A percentile compares a stretch with the other conserved stretches of the same genome.
Conservation (phyloP, 768 basidiomycete species). For the Hypholoma sublateritium region DNA sequence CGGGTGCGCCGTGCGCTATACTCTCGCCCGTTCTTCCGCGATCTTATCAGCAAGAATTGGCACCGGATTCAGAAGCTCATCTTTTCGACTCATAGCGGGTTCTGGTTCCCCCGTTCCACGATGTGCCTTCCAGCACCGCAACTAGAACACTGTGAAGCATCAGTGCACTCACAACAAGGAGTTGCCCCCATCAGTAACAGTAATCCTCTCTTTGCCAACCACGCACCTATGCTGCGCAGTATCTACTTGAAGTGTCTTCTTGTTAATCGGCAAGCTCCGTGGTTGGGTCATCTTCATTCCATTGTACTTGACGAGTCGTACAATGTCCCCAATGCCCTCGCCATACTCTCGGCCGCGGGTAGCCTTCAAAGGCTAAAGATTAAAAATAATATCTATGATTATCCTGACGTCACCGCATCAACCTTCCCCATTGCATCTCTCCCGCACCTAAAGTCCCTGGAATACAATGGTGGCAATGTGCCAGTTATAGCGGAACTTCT, state of each 20-base stretch:
- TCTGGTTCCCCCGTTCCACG: not conserved
- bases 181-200: not conserved
- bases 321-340: too few relatives aligned
- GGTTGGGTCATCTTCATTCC: not conserved
- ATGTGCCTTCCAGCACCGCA: not conserved
- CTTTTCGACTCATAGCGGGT: too few relatives aligned
- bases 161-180: not conserved
- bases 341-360: too few relatives aligned
- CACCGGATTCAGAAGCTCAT: not conserved
- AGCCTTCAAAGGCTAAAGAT: too few relatives aligned
- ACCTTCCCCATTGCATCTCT: too few relatives aligned
- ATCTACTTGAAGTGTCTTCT: not conserved
- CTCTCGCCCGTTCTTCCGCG: not conserved
- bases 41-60: not conserved
- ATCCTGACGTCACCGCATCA: too few relatives aligned
- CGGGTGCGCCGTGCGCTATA: not conserved
- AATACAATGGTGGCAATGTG: too few relatives aligned
- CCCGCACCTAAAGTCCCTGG: too few relatives aligned
- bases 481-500: too few relatives aligned
- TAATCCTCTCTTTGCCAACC: not conserved
- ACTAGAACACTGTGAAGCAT: not conserved
- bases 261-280: not conserved
- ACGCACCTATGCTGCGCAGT: not conserved
- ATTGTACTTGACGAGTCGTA: too few relatives aligned
- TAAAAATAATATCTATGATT: too few relatives aligned